Conservation (phyloP, 257 asterid genomes). For the Sherardia arvensis region DNA sequence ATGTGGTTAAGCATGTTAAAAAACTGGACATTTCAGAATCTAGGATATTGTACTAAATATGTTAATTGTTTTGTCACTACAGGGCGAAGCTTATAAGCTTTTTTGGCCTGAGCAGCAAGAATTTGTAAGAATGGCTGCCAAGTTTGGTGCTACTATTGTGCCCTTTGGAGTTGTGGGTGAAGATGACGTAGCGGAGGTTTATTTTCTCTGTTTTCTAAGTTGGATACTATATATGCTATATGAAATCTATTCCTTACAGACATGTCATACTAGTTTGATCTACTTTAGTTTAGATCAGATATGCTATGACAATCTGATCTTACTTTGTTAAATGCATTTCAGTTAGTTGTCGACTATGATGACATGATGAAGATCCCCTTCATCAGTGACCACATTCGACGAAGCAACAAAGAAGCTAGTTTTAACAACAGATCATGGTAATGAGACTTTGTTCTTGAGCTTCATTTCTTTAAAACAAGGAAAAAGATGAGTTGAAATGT, state of each 20-base stretch:
- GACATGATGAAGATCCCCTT: conserved; percentile 68
- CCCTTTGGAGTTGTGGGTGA: conserved; percentile 95
- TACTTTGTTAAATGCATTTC: conserved; percentile 6
- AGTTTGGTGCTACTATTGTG: conserved; percentile 85
- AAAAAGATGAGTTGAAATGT: background rate
- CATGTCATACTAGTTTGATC: too few relatives aligned
- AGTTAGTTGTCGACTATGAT: conserved; percentile 72
- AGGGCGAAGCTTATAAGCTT: conserved; percentile 85
- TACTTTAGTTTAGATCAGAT: too few relatives aligned
- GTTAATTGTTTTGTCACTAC: background rate
- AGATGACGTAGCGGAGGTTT: conserved; percentile 80
- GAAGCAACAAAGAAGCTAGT: conserved; percentile 11
- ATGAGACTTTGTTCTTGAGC: background rate
- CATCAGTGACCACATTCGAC: conserved; percentile 34
- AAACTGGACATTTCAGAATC: too few relatives aligned
- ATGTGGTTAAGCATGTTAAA: background rate
- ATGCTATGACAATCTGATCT: background rate
- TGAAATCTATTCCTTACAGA: background rate
- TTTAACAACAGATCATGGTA: conserved; percentile 78
- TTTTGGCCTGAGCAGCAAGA: conserved; percentile 97
- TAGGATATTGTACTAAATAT: background rate
- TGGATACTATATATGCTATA: background rate
- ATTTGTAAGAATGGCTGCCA: conserved; percentile 93
- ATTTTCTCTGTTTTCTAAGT: background rate
- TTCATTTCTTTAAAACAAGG: too few relatives aligned